Conservation (phyloP, 2,329 filamentous ascomycete genomes). For the Aspergillus vadensis region DNA sequence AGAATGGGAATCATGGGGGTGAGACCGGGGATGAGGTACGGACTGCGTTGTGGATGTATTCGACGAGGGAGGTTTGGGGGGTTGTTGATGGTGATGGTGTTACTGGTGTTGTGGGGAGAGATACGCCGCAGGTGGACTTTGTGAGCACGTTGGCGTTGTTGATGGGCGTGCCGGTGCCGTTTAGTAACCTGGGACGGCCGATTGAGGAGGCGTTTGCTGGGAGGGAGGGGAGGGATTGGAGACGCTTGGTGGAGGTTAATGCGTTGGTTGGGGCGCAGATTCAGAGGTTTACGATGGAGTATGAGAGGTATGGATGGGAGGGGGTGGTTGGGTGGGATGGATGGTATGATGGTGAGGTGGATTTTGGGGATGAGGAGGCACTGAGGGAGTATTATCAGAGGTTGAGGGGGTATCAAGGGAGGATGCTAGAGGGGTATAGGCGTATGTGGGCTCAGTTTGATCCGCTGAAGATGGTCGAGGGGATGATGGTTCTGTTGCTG, state of each 20-base stretch:
- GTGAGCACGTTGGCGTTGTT: slow-evolving; percentile 87
- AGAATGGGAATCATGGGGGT: slow-evolving; percentile 78
- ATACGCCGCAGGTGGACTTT: slow-evolving; percentile 76
- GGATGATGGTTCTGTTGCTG: slow-evolving; percentile 37
- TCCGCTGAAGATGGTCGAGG: slow-evolving; percentile 77
- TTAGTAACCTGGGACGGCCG: slow-evolving; percentile 87
- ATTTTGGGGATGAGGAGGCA: not conserved
- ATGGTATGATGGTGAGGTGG: not conserved
- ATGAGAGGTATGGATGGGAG: slow-evolving; percentile 52
- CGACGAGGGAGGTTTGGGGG: slow-evolving; percentile 62
- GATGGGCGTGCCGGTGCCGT: slow-evolving; percentile 87
- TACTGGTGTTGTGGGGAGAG: not conserved
- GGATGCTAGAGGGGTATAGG: slow-evolving; percentile 77
- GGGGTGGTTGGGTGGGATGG: not conserved
- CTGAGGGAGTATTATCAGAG: not conserved
- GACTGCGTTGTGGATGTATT: slow-evolving; percentile 97
- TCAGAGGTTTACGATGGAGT: slow-evolving; percentile 81
- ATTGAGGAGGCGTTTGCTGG: slow-evolving; percentile 94
- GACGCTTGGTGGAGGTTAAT: slow-evolving; percentile 74
- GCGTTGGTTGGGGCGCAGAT: slow-evolving; percentile 80
- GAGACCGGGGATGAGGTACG: slow-evolving; percentile 95
- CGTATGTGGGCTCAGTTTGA: slow-evolving; percentile 90
- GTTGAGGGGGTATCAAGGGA: slow-evolving; percentile 65
- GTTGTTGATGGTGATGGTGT: not conserved
- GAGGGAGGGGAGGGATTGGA: slow-evolving; percentile 66